A percentile compares a stretch with the other conserved stretches of the same genome.
These are phyloP conservation scores for Lunularia cruciata DNA, from an alignment of 225 moss, liverwort and hornwort genomes.

Conservation along the genomic window DNA sequence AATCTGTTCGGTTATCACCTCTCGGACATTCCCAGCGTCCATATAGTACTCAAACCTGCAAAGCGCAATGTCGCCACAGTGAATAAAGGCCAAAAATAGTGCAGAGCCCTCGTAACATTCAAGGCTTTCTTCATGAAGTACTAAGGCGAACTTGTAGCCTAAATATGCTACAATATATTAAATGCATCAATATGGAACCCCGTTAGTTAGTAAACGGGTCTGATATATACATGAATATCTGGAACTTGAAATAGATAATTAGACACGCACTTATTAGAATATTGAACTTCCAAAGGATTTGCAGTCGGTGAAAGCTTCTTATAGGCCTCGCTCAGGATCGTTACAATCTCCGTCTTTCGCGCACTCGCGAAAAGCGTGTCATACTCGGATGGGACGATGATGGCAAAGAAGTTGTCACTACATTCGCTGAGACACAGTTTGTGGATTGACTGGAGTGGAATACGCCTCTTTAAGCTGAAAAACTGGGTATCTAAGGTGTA, in stretches of 20 bases:
- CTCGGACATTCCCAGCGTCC: constrained; percentile 76
- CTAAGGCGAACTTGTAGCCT: too few species aligned
- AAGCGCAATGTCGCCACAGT: background rate
- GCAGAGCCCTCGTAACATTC: too few species aligned
- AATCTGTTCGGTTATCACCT: constrained; percentile 61
- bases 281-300: constrained; percentile 59
- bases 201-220: too few species aligned
- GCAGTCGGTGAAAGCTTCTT: constrained; percentile 56
- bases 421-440: constrained; percentile 74
- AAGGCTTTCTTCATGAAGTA: background rate
- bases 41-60: constrained; percentile 89
- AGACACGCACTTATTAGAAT: constrained; percentile 57
- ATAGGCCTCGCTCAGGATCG: constrained; percentile 73
- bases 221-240: too few species aligned
- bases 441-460: constrained; percentile 54
- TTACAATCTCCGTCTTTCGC: constrained; percentile 77
- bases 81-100: background rate
- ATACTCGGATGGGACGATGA: constrained; percentile 72
- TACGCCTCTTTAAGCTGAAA: constrained; percentile 68
- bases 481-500: constrained; percentile 76
- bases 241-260: background rate
- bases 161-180: too few species aligned
- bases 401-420: constrained; percentile 78
- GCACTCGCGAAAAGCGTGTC: constrained; percentile 87
- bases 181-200: too few species aligned